Conservation (phyloP, 2,329 filamentous ascomycete genomes). For the Trichoderma harzianum region DNA sequence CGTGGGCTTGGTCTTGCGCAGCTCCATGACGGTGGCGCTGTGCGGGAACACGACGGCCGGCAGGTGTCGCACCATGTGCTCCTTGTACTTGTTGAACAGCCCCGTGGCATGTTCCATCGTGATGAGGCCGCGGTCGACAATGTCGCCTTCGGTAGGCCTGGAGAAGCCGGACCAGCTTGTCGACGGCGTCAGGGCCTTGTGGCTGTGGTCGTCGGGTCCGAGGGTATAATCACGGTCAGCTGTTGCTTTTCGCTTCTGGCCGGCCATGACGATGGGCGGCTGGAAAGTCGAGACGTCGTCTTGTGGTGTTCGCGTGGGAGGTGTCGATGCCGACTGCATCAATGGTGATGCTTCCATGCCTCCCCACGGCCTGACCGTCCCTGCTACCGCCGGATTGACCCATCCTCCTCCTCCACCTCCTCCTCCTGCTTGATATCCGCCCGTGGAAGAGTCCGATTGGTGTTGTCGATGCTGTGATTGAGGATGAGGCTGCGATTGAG, state of each 20-base stretch:
- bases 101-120: conserved; percentile 52
- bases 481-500: not conserved
- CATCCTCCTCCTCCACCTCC: not conserved
- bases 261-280: conserved; percentile 19
- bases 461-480: conserved; percentile 8
- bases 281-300: conserved; percentile 7
- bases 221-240: conserved; percentile 3
- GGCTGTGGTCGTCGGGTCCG: not conserved
- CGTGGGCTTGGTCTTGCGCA: conserved; percentile 58
- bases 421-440: not conserved
- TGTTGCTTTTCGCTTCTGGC: conserved; percentile 16
- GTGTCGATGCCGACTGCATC: conserved; percentile 13
- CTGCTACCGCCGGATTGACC: not conserved
- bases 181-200: conserved; percentile 5
- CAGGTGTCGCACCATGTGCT: conserved; percentile 58
- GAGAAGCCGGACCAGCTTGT: conserved; percentile 14
- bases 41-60: conserved; percentile 60
- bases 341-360: conserved; percentile 11
- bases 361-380: conserved; percentile 5
- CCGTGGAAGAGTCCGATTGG: not conserved
- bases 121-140: conserved; percentile 59
- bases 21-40: conserved; percentile 50
- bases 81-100: conserved; percentile 57
- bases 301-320: not conserved
- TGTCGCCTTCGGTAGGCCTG: conserved; percentile 40